Evolutionary conservation across 805 yeast species (phyloP), one percentile per base, ranked within the genome.

Genomic region (Cyberlindnera petersonii): DNA sequence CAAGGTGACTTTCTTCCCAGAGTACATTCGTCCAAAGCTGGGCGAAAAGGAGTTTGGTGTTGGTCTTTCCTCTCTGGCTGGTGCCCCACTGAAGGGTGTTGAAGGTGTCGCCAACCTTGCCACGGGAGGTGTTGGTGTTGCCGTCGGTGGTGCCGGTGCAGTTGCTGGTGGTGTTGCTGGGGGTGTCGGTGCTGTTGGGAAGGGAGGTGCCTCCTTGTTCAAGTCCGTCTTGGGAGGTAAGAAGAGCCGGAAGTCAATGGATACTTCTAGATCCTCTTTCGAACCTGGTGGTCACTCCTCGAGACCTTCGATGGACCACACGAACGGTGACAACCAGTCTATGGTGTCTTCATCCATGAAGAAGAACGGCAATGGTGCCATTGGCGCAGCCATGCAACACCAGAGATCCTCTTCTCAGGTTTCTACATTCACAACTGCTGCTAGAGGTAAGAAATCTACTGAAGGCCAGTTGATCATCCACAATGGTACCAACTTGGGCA

Each of bases 21-120:
- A 77, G 50, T 85, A 82, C 57, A 61, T 77, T 33, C 75, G 83
- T 58, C 86, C 91, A n/a, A 61, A 64, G 34, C 58, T 81, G 31
- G 65, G 61, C 7, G 44, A 61, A n/a, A 47, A 55, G 33, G 72
- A 72, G 14, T 63, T 67, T 39, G 74, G 72, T 16, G 51, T 64
- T 35, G 66, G 63, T 24, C 53, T 73, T 20, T 58, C 61, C 16
- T 63, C 62, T 17, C 50, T 71, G 19, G 60, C 73, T 9, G 70
- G 67, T 24, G 69, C 61, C 16, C 77, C 82, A 22, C 54, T 75
- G 39, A 72, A 71, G 52, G 66, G 69, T 21, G 72, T 71, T 31
- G 65, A 62, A 10, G 65, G 58, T 35, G 72, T 66, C 23, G 65
- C 63, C 16, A 63, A 60, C 26, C 56, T 66, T 17, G 72, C 69